Conservation (phyloP, 176 grass and related monocot species). For the Themeda triandra region DNA sequence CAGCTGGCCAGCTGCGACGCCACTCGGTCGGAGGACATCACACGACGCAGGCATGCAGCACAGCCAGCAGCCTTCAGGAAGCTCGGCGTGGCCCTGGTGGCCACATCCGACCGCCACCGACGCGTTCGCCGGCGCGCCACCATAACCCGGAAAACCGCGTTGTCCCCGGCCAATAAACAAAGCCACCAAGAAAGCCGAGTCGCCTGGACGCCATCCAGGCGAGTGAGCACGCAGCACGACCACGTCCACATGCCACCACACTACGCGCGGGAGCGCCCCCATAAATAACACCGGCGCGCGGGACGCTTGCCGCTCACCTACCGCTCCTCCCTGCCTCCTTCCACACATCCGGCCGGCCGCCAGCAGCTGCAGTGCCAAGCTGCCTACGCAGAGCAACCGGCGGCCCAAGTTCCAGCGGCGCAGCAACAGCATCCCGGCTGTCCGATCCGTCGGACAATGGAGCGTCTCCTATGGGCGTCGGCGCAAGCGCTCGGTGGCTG, state of each 20-base stretch:
- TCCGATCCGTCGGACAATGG: not conserved
- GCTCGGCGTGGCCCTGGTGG: no score
- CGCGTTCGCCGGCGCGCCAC: not conserved
- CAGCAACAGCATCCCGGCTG: no score
- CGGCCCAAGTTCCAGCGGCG: no score
- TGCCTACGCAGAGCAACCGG: no score
- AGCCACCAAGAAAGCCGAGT: not conserved
- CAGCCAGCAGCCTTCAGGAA: no score
- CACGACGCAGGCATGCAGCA: no score
- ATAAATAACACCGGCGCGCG: constrained; percentile 25
- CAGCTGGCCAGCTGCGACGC: no score
- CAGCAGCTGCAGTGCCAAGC: not conserved
- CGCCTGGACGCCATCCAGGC: not conserved
- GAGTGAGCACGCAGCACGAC: not conserved
- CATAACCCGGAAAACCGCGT: constrained; percentile 32
- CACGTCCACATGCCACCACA: constrained; percentile 5
- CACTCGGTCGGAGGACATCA: no score
- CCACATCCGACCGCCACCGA: no score
- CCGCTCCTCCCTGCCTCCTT: not conserved
- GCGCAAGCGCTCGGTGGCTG: not conserved
- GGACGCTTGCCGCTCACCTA: constrained; percentile 6
- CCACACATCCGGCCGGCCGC: not conserved
- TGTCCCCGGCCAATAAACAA: not conserved
- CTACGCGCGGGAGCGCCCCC: not conserved
- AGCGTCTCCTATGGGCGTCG: not conserved